Base-by-base conservation (phyloP, 2,329 filamentous ascomycete genomes). In the Graphiopsis chlorocephala region DNA sequence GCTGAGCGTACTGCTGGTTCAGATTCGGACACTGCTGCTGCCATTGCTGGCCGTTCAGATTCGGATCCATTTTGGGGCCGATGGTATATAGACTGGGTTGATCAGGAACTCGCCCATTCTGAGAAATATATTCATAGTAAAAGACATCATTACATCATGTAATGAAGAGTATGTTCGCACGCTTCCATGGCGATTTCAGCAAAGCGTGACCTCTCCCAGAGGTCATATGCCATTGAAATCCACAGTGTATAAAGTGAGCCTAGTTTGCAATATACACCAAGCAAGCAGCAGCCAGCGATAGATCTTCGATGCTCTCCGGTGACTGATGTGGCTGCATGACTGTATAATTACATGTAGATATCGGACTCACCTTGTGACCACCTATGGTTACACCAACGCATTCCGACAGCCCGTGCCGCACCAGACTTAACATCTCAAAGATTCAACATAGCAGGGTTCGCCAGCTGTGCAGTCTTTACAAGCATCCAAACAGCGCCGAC, bases 381-480 rank as follows among this genome's bases (percentile, higher is more conserved):
- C 42, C 20, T 10, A 20, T 10, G 26, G 60, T 62, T 29, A 62
- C 60, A 62, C 60, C 60, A 62, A 62, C 48, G 53, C 60, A 62
- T 62, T 55, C 60, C 48, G 15, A 15, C 48, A 28, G 6, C 15
- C 47, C 47, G 59, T 28, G 35, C 38, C 35, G 15, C 38, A 26
- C 14, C 4, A 53, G 15, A 10, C 7, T 53, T 31, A 20, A 23
- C 53, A n/a, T 57, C 10, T 57, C n/a, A 25, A 33, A 33, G n/a
- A 25, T 26, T 3, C 38, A 45, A n/a, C 2, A n/a, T 2, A 45
- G 38, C 12, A 45, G 10, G n/a, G 23, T n/a, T 45, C 38, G 23
- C n/a, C n/a, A 20, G 38, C 12, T 3, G n/a, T 20, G 38, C 38
- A 11, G 20, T 45, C n/a, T 42, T 2, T n/a, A 8, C 7, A 45